Base-by-base conservation (phyloP, 2,329 filamentous ascomycete species). In the Aspergillus ochraceus region DNA sequence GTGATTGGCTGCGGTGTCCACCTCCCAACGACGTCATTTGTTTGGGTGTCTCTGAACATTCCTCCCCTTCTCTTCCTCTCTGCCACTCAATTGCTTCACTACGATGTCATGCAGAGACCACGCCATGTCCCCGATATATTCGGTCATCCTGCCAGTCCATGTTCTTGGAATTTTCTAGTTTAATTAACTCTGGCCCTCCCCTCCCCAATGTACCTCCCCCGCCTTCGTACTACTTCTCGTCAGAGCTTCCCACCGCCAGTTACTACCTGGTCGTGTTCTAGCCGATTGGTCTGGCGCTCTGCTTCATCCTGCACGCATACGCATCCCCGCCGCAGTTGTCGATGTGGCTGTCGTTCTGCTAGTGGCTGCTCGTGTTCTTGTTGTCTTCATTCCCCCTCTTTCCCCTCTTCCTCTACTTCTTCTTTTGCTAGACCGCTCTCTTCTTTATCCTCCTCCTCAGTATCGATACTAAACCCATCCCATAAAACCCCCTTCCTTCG, bases 331-430 rank as follows among this genome's bases (percentile, higher is more conserved):
- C 32, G 32, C 32, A 12, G 36, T 14, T 42, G 17, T 42, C 36
- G 36, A 42, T 71, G 68, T 64, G 63, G 64, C 52, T 69, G 60
- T 60, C 68, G 64, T 22, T 60, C 58, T 54, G 63, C 58, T 26
- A 60, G 51, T 39, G 29, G 39, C 49, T 68, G 69, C 49, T 64
- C 63, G 49, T 70, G 66, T 57, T 58, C 61, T 24, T 71, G 69
- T 59, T 71, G 68, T 59, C 39, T 59, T 19, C 65, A 71, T 64
- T 58, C 65, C 39, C 59, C 60, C 9, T 63, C 56, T 8, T 24
- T 19, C 8, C 20, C 46, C 17, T 9, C 19, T 17, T 49, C 46
- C 8, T 24, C 20, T 11, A 24, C 19, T 20, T 20, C n/a, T 49
- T 49, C 46, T 49, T 6, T n/a, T 39, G 5, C 50, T 22, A 20